Evolutionary conservation across 495 filamentous ascomycete species (phyloP).

Genomic region (Evernia prunastri): DNA sequence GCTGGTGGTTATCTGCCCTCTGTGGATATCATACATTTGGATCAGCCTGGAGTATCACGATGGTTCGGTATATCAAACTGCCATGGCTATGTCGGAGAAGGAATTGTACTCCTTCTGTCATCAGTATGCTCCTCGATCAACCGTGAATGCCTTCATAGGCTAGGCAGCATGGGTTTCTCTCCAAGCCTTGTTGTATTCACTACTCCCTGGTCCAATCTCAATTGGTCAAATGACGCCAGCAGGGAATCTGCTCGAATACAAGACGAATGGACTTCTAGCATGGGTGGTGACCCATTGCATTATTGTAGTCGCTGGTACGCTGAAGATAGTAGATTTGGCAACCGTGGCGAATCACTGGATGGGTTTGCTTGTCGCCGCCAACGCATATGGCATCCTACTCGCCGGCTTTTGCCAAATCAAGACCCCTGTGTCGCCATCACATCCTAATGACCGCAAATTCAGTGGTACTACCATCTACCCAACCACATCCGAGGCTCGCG

Average conservation of each 20-base stretch:
- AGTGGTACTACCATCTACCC: slow-evolving; percentile 22
- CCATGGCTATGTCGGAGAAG: not conserved
- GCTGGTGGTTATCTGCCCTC: slow-evolving; percentile 19
- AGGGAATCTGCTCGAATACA: slow-evolving; percentile 33
- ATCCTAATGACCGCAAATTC: slow-evolving; percentile 39
- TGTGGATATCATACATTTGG: slow-evolving; percentile 13
- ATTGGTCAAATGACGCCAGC: slow-evolving; percentile 31
- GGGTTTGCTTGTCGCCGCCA: slow-evolving; percentile 36
- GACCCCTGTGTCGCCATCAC: slow-evolving; percentile 37
- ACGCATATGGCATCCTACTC: slow-evolving; percentile 37
- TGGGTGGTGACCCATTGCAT: slow-evolving; percentile 38
- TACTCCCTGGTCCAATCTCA: slow-evolving; percentile 32
- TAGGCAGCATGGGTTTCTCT: slow-evolving; percentile 34
- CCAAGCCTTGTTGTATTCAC: slow-evolving; percentile 32
- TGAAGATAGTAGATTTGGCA: slow-evolving; percentile 35
- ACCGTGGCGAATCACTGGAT: slow-evolving; percentile 41
- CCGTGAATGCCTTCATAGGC: slow-evolving; percentile 23
- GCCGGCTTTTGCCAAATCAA: slow-evolving; percentile 36
- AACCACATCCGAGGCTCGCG: not conserved
- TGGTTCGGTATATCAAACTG: slow-evolving; percentile 8
- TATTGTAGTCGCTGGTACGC: slow-evolving; percentile 22
- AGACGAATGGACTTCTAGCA: slow-evolving; percentile 38
- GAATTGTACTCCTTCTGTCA: slow-evolving; percentile 6
- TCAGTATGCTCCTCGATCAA: slow-evolving; percentile 10
- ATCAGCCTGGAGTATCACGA: slow-evolving; percentile 20